A percentile compares a stretch with the other conserved stretches of the same genome.
Evolutionary conservation across 2,329 filamentous ascomycete genomes (phyloP).

Genomic region (Salinomyces thailandicus): DNA sequence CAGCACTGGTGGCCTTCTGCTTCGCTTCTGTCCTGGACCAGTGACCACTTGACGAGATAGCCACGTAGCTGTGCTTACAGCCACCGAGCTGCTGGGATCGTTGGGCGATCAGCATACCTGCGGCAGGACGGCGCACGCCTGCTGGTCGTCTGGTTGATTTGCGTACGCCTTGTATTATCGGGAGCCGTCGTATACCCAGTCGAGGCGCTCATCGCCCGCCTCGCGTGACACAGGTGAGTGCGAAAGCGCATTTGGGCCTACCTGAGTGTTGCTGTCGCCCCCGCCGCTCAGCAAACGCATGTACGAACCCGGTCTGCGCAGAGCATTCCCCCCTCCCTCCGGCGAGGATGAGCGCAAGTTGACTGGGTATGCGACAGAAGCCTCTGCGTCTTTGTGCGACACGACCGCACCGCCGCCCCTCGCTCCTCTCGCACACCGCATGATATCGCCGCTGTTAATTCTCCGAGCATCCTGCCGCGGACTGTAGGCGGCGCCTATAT

Average conservation of each 20-base stretch:
- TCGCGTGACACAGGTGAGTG: constrained; percentile 1
- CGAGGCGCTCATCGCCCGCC: neutral
- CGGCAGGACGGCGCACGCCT: too few species aligned
- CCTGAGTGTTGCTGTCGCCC: too few species aligned
- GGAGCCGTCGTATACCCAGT: neutral
- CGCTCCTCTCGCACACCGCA: neutral
- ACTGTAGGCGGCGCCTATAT: neutral
- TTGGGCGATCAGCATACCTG: neutral
- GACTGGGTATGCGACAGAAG: neutral
- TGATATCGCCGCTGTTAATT: neutral
- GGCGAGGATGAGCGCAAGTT: constrained; percentile 1
- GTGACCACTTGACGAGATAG: too few species aligned
- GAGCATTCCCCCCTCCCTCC: neutral
- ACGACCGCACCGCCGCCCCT: neutral
- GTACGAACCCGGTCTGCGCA: constrained; percentile 4
- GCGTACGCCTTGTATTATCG: neutral
- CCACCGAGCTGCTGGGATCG: too few species aligned
- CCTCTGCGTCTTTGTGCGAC: constrained; percentile 2
- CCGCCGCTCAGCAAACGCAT: constrained; percentile 1
- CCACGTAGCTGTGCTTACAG: too few species aligned
- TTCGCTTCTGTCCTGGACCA: too few species aligned
- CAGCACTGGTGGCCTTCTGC: neutral
- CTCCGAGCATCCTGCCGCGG: neutral
- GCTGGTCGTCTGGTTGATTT: too few species aligned
- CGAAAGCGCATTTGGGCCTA: neutral